These are phyloP conservation scores for Fusarium secorum DNA, from an alignment of 2,329 filamentous ascomycete genomes.

Conservation along the genomic window DNA sequence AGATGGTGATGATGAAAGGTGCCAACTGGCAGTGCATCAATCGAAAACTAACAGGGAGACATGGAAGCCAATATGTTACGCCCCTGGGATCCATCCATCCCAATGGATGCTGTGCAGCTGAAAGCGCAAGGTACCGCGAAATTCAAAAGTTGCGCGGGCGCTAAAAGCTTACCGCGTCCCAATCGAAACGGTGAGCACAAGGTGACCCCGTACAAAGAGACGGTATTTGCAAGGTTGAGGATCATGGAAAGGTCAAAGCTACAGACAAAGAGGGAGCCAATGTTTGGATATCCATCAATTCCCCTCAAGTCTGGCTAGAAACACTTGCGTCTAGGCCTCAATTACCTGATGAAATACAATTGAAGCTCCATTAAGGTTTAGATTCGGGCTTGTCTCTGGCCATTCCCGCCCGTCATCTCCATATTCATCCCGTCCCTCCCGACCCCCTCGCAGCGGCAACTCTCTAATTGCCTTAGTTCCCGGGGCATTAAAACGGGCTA, in stretches of 20 bases:
- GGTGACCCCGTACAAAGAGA: neutral
- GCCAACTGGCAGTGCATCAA: constrained; percentile 26
- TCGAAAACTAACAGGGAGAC: neutral
- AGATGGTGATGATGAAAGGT: neutral
- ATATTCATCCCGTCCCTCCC: neutral
- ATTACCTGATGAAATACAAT: neutral
- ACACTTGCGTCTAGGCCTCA: neutral
- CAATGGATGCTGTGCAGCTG: constrained; percentile 1
- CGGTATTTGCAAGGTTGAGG: constrained; percentile 10
- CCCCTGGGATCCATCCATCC: constrained; percentile 9
- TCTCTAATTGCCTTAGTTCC: constrained; percentile 24
- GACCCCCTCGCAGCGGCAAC: constrained; percentile 6
- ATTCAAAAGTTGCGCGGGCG: constrained; percentile 1
- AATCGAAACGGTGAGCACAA: constrained; percentile 24
- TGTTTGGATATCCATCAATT: neutral
- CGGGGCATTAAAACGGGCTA: neutral
- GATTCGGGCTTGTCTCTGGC: neutral
- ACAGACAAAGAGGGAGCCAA: constrained; percentile 20
- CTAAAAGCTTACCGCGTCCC: constrained; percentile 22
- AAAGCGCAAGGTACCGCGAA: constrained; percentile 1
- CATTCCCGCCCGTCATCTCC: constrained; percentile 15
- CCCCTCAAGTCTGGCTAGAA: neutral
- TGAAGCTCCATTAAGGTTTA: neutral
- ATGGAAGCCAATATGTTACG: neutral
- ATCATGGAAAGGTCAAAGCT: constrained; percentile 11